A percentile compares a stretch with the other conserved stretches of the same genome.
Evolutionary conservation across 805 yeast genomes (phyloP).

Genomic region (Nakazawaea populi): DNA sequence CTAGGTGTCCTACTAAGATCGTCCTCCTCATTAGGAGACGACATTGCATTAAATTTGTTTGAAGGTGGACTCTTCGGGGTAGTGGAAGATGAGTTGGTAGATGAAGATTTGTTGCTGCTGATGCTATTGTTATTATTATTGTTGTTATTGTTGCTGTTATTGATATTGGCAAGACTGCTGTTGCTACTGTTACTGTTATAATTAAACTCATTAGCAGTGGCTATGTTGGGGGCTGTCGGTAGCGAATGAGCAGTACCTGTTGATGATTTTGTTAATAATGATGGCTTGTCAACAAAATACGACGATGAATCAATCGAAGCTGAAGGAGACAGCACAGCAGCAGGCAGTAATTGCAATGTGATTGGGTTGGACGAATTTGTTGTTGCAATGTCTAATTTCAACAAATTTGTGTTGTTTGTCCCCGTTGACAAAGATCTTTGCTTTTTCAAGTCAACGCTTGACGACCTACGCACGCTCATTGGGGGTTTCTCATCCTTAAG

Average conservation of each 20-base stretch:
- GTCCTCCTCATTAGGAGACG: constrained; percentile 3
- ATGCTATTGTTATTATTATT: background rate
- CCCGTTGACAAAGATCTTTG: background rate
- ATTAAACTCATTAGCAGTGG: too few relatives aligned
- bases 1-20: background rate
- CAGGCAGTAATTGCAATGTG: constrained; percentile 5
- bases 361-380: background rate
- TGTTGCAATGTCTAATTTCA: background rate
- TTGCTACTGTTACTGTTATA: too few relatives aligned
- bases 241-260: constrained; percentile 46
- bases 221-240: constrained; percentile 1
- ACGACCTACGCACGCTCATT: background rate
- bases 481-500: background rate
- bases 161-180: background rate
- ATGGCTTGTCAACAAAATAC: constrained; percentile 34
- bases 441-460: background rate
- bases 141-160: background rate
- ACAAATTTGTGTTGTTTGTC: background rate
- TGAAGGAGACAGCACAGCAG: constrained; percentile 3
- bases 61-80: background rate
- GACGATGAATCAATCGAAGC: constrained; percentile 13
- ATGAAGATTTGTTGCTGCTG: background rate
- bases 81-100: background rate
- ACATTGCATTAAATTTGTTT: background rate
- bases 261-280: constrained; percentile 37